phyloP scores from a whole-genome alignment of 2,329 filamentous ascomycete genomes.

The Trichoderma brevicompactum region DNA sequence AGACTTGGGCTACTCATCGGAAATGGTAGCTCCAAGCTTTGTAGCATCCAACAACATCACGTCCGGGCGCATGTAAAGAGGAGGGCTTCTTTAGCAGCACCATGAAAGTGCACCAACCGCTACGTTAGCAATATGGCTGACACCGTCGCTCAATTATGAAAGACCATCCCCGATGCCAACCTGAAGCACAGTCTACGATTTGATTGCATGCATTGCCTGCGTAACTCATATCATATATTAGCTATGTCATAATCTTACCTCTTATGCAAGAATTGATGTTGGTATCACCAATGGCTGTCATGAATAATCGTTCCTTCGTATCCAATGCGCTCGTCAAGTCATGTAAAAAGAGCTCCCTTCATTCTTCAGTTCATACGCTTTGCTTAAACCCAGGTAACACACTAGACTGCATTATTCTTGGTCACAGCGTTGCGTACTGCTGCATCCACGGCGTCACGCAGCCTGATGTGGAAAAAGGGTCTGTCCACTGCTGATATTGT shows the following conservation, averaged over 20 bases:
- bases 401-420: conserved; percentile 31
- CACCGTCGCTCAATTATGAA: too few relatives aligned
- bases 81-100: not conserved
- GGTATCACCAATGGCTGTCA: not conserved
- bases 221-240: not conserved
- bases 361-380: too few relatives aligned
- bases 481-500: conserved; percentile 49
- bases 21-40: too few relatives aligned
- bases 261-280: not conserved
- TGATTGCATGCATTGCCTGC: not conserved
- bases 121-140: not conserved
- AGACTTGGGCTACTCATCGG: too few relatives aligned
- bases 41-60: too few relatives aligned
- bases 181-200: not conserved
- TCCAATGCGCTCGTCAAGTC: too few relatives aligned
- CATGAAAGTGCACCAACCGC: not conserved
- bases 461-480: conserved; percentile 54
- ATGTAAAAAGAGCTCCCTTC: too few relatives aligned
- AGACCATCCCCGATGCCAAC: not conserved
- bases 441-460: conserved; percentile 48
- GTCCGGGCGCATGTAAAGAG: not conserved
- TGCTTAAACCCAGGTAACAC: too few relatives aligned
- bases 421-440: conserved; percentile 38
- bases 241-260: not conserved
- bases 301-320: not conserved